phyloP scores from a whole-genome alignment of 2,329 filamentous ascomycete species.

The Penicillium sp. region DNA sequence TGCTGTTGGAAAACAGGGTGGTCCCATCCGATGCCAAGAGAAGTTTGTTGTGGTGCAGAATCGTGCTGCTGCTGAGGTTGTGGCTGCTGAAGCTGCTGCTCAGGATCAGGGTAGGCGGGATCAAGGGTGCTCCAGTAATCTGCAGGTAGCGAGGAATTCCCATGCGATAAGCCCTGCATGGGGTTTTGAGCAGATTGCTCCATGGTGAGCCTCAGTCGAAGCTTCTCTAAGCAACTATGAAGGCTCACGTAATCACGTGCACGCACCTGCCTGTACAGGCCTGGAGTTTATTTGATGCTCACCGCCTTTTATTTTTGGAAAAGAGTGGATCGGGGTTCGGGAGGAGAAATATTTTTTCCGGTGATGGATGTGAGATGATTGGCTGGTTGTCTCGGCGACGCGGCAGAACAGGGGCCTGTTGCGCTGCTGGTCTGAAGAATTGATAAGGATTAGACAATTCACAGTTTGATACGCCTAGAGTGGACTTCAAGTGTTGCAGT shows the following conservation, averaged over 20 bases:
- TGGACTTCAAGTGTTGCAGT: neutral
- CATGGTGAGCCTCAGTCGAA: conserved; percentile 21
- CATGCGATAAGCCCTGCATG: conserved; percentile 24
- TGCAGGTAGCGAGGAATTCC: conserved; percentile 21
- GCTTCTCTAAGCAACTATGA: conserved; percentile 7
- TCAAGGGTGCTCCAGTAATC: conserved; percentile 36
- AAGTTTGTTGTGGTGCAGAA: conserved; percentile 18
- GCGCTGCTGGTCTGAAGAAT: conserved; percentile 8
- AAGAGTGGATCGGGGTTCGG: neutral
- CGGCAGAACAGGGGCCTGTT: conserved; percentile 6
- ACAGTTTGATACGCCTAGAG: conserved; percentile 8
- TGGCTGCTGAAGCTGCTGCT: conserved; percentile 23
- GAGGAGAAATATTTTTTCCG: conserved; percentile 2
- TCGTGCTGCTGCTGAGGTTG: conserved; percentile 19
- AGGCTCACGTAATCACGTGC: conserved; percentile 9
- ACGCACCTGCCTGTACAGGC: neutral
- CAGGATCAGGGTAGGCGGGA: conserved; percentile 24
- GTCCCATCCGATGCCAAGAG: conserved; percentile 32
- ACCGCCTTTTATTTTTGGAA: conserved; percentile 11
- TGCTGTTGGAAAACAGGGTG: conserved; percentile 30
- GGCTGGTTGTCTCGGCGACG: neutral
- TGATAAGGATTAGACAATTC: conserved; percentile 12
- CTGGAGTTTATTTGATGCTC: neutral
- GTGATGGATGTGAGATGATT: conserved; percentile 2
- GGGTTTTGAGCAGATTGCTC: conserved; percentile 29